A percentile compares a stretch with the other conserved stretches of the same genome.
Conservation (phyloP, 192 early-diverging fungal species). For the Cladochytrium replicatum region DNA sequence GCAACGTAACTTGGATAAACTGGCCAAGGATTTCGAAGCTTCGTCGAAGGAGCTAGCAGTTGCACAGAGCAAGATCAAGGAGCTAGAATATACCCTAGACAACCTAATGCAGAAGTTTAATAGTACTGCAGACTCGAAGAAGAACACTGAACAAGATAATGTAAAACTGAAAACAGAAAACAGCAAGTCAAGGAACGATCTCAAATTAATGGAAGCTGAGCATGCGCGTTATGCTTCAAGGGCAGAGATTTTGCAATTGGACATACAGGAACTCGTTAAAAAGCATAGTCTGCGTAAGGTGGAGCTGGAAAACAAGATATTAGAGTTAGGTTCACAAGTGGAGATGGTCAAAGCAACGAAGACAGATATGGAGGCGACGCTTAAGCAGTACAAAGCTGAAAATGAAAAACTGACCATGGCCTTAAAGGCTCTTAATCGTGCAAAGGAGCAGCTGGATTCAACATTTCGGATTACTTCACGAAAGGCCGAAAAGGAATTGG, state of each 20-base stretch:
- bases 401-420: constrained; percentile 32
- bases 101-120: constrained; percentile 42
- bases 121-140: constrained; percentile 31
- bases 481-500: constrained; percentile 33
- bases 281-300: too few species aligned
- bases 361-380: constrained; percentile 21
- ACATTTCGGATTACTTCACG: constrained; percentile 24
- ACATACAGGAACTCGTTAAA: too few species aligned
- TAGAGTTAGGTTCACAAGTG: constrained; percentile 19
- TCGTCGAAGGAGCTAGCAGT: constrained; percentile 31
- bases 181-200: constrained; percentile 17
- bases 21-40: constrained; percentile 40
- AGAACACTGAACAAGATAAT: constrained; percentile 24
- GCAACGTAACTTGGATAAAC: constrained; percentile 40
- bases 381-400: constrained; percentile 25
- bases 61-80: constrained; percentile 20
- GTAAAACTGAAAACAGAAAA: constrained; percentile 24
- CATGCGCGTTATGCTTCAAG: constrained; percentile 7
- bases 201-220: constrained; percentile 15
- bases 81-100: constrained; percentile 49
- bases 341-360: constrained; percentile 15
- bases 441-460: constrained; percentile 32
- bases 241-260: too few species aligned
- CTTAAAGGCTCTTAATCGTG: constrained; percentile 25
- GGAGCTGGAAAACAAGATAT: too few species aligned